phyloP scores from a whole-genome alignment of 768 basidiomycete species.

The Tulasnella sp. region DNA sequence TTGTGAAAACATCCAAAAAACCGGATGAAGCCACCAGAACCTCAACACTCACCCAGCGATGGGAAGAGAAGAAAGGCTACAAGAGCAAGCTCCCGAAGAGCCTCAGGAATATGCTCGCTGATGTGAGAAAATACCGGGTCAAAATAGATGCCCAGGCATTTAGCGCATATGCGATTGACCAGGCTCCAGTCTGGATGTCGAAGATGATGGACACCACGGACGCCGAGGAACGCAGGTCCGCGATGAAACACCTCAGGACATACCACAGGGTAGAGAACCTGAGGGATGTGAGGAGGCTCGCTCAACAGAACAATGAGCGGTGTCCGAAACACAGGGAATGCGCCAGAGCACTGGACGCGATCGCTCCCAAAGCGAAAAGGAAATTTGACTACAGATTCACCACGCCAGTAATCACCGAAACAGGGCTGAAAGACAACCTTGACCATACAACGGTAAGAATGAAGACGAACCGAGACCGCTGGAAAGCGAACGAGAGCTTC shows the following conservation, averaged over 20 bases:
- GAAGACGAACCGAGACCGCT: no score
- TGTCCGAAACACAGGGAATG: no score
- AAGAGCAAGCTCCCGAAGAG: neutral
- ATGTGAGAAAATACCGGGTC: neutral
- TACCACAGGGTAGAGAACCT: no score
- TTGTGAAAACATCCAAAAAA: neutral
- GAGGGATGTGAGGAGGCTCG: no score
- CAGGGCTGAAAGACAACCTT: neutral
- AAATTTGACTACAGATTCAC: no score
- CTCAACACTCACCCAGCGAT: neutral
- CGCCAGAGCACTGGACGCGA: no score
- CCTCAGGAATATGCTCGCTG: neutral
- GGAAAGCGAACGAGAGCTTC: no score
- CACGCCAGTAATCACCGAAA: neutral
- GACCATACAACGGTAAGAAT: no score
- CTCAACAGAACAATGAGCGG: no score
- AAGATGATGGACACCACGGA: no score
- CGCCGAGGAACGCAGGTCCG: no score
- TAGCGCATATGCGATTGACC: neutral
- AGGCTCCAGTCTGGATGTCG: neutral
- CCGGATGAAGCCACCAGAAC: neutral
- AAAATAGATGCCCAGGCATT: neutral
- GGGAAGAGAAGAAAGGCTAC: neutral
- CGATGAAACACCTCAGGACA: neutral
- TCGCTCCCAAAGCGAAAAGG: no score